These are phyloP conservation scores for Laburnicola sp. DNA, from an alignment of 2,329 filamentous ascomycete genomes.

Conservation along the genomic window DNA sequence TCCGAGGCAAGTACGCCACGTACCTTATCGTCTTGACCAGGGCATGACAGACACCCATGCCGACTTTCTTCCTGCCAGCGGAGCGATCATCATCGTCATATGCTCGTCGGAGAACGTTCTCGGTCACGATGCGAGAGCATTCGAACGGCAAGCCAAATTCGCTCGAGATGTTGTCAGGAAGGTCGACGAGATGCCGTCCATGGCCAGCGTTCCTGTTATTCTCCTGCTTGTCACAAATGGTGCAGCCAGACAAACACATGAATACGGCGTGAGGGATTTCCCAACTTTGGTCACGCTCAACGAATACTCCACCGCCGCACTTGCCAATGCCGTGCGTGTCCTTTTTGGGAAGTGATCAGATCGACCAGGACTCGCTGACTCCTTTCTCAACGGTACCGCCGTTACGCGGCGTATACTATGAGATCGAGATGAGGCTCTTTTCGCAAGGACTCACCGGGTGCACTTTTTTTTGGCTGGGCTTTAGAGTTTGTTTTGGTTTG, in stretches of 20 bases:
- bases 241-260: conserved; percentile 17
- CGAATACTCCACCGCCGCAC: conserved; percentile 34
- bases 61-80: conserved; percentile 64
- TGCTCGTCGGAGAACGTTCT: conserved; percentile 37
- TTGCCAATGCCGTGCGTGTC: conserved; percentile 28
- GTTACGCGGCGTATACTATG: too few relatives aligned
- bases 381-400: too few relatives aligned
- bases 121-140: conserved; percentile 25
- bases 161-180: conserved; percentile 26
- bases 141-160: conserved; percentile 38
- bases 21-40: conserved; percentile 67
- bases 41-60: conserved; percentile 68
- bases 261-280: conserved; percentile 28
- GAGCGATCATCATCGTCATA: conserved; percentile 63
- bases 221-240: conserved; percentile 33
- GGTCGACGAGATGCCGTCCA: conserved; percentile 17
- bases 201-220: conserved; percentile 28
- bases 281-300: conserved; percentile 32
- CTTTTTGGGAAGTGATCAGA: conserved; percentile 30
- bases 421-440: too few relatives aligned
- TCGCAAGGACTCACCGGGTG: not conserved
- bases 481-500: not conserved
- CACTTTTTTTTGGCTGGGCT: not conserved
- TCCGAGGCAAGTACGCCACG: conserved; percentile 65
- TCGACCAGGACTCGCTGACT: not conserved